Percentiles rank a stretch among this genome's conserved stretches.
Conservation (phyloP, 2,329 filamentous ascomycete genomes). For the Aciculosporium take region DNA sequence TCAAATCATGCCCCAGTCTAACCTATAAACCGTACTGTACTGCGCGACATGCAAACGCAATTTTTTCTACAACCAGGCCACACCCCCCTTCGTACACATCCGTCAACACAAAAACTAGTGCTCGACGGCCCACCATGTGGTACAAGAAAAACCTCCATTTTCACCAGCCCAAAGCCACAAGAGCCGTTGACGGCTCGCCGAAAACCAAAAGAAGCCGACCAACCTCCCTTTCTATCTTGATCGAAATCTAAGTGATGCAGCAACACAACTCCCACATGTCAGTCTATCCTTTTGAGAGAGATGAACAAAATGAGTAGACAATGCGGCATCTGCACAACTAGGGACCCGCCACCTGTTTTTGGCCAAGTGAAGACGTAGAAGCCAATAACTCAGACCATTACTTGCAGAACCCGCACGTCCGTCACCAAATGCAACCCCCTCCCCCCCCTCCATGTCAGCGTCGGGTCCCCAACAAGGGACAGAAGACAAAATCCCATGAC, state of each 20-base stretch:
- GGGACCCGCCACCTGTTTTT: slow-evolving; percentile 10
- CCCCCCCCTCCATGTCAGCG: slow-evolving; percentile 1
- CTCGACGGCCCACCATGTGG: slow-evolving; percentile 7
- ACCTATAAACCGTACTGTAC: slow-evolving; percentile 2
- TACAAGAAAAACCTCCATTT: slow-evolving; percentile 18
- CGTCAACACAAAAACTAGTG: slow-evolving; percentile 2
- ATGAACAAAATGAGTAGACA: slow-evolving; percentile 1
- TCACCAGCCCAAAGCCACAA: slow-evolving; percentile 16
- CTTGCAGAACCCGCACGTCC: background rate
- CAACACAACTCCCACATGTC: slow-evolving; percentile 20
- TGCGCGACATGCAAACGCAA: background rate
- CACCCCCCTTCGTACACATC: slow-evolving; percentile 7
- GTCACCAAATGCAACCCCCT: background rate
- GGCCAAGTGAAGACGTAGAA: slow-evolving; percentile 1
- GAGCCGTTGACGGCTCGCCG: slow-evolving; percentile 19
- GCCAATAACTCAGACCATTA: slow-evolving; percentile 3
- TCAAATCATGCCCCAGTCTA: slow-evolving; percentile 3
- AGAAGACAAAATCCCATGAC: slow-evolving; percentile 2
- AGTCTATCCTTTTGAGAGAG: slow-evolving; percentile 18
- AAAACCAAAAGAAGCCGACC: slow-evolving; percentile 15
- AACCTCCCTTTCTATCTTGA: slow-evolving; percentile 23
- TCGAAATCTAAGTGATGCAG: slow-evolving; percentile 25
- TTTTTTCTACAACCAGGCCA: slow-evolving; percentile 6
- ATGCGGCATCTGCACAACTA: slow-evolving; percentile 20
- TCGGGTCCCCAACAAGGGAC: slow-evolving; percentile 1